phyloP scores from a whole-genome alignment of 1,139 yeast species.

The Kodamaea sp. region DNA sequence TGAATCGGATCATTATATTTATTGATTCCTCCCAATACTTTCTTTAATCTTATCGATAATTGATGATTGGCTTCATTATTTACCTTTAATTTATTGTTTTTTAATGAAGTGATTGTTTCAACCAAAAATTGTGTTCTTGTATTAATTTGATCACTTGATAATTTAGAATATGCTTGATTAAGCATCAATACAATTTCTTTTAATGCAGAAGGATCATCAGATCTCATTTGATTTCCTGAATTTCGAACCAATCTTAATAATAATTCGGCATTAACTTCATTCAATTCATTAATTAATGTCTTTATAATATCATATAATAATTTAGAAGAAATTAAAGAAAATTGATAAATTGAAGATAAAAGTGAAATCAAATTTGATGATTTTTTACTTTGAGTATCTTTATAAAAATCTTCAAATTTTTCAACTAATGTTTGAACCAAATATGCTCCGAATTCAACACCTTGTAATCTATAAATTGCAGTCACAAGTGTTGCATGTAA shows the following conservation, averaged over 20 bases:
- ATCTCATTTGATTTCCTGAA: constrained; percentile 80
- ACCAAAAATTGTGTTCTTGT: constrained; percentile 79
- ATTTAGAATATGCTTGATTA: constrained; percentile 23
- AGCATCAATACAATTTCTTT: constrained; percentile 73
- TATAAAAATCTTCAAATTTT: constrained; percentile 43
- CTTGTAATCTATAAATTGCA: constrained; percentile 73
- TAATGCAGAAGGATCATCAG: constrained; percentile 85
- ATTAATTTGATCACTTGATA: constrained; percentile 30
- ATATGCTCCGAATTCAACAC: constrained; percentile 87
- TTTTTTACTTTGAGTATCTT: constrained; percentile 41
- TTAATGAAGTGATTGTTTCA: constrained; percentile 80
- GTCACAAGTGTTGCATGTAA: constrained; percentile 76
- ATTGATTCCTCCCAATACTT: constrained; percentile 53
- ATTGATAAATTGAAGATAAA: constrained; percentile 70
- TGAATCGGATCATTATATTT: constrained; percentile 70
- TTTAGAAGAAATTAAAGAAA: constrained; percentile 70
- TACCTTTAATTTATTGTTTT: constrained; percentile 73
- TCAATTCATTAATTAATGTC: constrained; percentile 51
- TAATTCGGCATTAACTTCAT: constrained; percentile 74
- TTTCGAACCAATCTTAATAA: constrained; percentile 67
- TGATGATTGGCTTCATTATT: constrained; percentile 46
- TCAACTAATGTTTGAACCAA: constrained; percentile 79
- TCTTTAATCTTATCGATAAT: constrained; percentile 59
- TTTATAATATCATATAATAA: constrained; percentile 74
- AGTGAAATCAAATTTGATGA: constrained; percentile 69